Conservation (phyloP, 1,284 basidiomycete species). For the Tilletia setariae region DNA sequence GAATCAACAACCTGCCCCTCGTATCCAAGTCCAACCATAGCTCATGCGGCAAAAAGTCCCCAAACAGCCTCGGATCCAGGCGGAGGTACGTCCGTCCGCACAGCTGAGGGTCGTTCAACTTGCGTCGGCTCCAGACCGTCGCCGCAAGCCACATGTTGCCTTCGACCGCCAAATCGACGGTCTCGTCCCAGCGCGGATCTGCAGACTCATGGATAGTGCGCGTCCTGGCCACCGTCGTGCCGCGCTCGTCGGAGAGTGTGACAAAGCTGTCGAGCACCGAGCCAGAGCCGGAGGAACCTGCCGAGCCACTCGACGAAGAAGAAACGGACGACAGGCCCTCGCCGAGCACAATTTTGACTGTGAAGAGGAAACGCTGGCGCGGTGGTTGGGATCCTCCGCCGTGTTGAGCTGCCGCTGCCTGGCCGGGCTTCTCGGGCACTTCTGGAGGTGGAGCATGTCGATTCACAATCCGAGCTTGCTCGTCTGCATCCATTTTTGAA, state of each 20-base stretch:
- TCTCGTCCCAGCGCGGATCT: slow-evolving; percentile 93
- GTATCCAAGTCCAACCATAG: slow-evolving; percentile 88
- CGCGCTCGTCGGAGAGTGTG: slow-evolving; percentile 83
- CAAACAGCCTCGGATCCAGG: slow-evolving; percentile 81
- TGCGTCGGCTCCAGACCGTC: slow-evolving; percentile 81
- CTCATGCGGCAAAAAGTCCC: slow-evolving; percentile 85
- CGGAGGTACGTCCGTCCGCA: slow-evolving; percentile 88
- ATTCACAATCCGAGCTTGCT: slow-evolving; percentile 66
- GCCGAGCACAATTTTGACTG: slow-evolving; percentile 79
- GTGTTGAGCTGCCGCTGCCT: too few relatives aligned
- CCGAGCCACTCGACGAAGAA: slow-evolving; percentile 17
- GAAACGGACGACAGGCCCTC: slow-evolving; percentile 29
- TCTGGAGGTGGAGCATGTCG: slow-evolving; percentile 48
- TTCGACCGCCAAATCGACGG: slow-evolving; percentile 82
- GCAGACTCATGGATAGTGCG: slow-evolving; percentile 89
- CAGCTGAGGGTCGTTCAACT: slow-evolving; percentile 68
- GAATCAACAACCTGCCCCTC: slow-evolving; percentile 69
- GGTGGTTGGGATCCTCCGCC: not conserved
- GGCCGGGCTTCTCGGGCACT: slow-evolving; percentile 55
- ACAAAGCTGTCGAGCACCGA: slow-evolving; percentile 73
- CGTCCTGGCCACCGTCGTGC: slow-evolving; percentile 86
- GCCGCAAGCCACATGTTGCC: slow-evolving; percentile 89
- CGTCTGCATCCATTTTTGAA: slow-evolving; percentile 83
- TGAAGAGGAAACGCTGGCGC: slow-evolving; percentile 69
- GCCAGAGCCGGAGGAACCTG: not conserved